Evolutionary conservation across 2,329 filamentous ascomycete species (phyloP), one percentile per base, ranked within the genome.

Genomic region (Xylaria multiplex): DNA sequence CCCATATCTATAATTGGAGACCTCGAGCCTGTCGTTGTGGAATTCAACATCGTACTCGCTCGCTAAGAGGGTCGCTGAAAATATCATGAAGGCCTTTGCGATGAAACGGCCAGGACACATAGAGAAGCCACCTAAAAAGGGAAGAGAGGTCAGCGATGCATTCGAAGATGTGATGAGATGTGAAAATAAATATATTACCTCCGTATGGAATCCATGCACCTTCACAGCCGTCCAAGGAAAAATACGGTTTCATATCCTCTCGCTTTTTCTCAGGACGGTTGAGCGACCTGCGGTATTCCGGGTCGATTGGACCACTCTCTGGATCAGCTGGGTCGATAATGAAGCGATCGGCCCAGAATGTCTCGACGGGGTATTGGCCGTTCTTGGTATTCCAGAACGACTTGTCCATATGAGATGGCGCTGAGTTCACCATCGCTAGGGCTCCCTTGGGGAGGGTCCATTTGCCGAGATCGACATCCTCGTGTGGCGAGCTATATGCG

Each of bases 291-390:
- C 59, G 63, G 24, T 42, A 57, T 48, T 62, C 55, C 2, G 62
- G 62, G 11, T 62, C 54, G 45, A 69, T 67, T 4, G 70, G 71
- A 0, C 71, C 71, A 32, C 70, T 73, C 14, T 52, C 35, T 2
- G 68, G 63, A 49, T 72, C 70, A 0, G 55, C 22, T 3, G 70
- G 71, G 35, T 72, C 61, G 11, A 71, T 30, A 22, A 73, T 50
- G 42, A 73, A 71, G 11, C 72, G 57, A 16, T 72, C 72, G 2
- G 70, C 56, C 72, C 72, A 73, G 22, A 73, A 73, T 0, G 59
- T 48, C 13, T 70, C 59, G 1, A 73, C 50, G 2, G 70, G 72
- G 45, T 72, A 66, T 13, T 49, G 13, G 7, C 69, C 70, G n/a
- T 62, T 57, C 16, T 66, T 59, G 1, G 71, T 71, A 30, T 72